Base-by-base conservation (phyloP, 129 eudicot genomes). In the Tanacetum coccineum region DNA sequence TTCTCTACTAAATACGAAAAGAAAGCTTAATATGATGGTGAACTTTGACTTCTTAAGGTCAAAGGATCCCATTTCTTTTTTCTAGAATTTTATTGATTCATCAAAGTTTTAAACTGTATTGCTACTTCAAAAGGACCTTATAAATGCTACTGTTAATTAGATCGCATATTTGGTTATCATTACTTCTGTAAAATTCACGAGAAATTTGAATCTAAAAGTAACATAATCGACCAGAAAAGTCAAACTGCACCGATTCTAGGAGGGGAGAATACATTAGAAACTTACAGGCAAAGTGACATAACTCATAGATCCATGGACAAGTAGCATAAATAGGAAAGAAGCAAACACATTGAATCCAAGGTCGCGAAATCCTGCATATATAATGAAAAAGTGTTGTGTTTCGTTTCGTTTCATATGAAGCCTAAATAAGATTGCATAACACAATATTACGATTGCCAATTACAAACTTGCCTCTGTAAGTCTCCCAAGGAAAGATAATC, bases 401-500 rank as follows among this genome's bases (percentile, higher is more conserved):
- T 44, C 56, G 17, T 39, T 44, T 19, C 47, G 22, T 3, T 44
- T 30, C 7, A 30, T 30, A 30, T 30, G 4, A 30, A 7, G 26
- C 59, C 15, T 48, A 59, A 66, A 68, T 21, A 71, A 15, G 22
- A 70, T 46, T 44, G 7, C 3, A 26, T 1, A 64, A 54, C 63
- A 53, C 10, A 2, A 54, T 53, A 15, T 42, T 44, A 22, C 2
- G 4, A 48, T 40, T 13, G 28, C 25, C 1, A 5, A 4, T 3
- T n/a, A 13, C 21, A 25, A 48, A 56, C 59, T 42, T 63, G 62
- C 89, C 89, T 74, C 42, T 81, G 48, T 19, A 84, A 17, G 85
- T 84, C 79, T 84, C 85, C 85, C 83, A 74, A 13, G 83, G 89
- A 32, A 80, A 81, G 13, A 84, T 68, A 15, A 84, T 84, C 39